Evolutionary conservation across 2,329 filamentous ascomycete genomes (phyloP).

Genomic region (Cordyceps javanica): DNA sequence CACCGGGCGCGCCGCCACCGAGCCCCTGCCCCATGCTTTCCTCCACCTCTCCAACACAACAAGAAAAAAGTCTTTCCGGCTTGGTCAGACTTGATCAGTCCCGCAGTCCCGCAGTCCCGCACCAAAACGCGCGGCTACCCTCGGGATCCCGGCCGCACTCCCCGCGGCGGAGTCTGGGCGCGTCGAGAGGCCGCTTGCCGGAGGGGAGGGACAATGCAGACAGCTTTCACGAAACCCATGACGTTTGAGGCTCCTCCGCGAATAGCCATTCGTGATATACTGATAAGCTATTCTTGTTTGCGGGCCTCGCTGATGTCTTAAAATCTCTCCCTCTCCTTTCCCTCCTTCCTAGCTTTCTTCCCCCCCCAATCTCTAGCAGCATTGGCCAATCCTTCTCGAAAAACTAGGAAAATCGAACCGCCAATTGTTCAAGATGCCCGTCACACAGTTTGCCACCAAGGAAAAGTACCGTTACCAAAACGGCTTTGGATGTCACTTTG

Average conservation of each 20-base stretch:
- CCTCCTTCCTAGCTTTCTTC: neutral
- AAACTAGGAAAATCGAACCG: too few relatives aligned
- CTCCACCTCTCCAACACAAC: too few relatives aligned
- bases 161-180: conserved; percentile 10
- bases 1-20: neutral
- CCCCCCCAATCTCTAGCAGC: neutral
- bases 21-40: too few relatives aligned
- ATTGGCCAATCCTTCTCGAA: neutral
- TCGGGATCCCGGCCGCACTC: conserved; percentile 7
- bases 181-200: neutral
- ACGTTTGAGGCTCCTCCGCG: neutral
- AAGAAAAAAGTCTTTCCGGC: neutral
- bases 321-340: neutral
- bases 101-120: neutral
- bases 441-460: conserved; percentile 40
- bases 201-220: too few relatives aligned
- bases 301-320: neutral
- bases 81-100: too few relatives aligned
- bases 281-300: neutral
- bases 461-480: conserved; percentile 69
- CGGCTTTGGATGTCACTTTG: conserved; percentile 71
- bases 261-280: conserved; percentile 2
- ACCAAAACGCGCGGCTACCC: conserved; percentile 2
- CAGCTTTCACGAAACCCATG: neutral
- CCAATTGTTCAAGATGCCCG: conserved; percentile 36